Conservation (phyloP, 2,329 filamentous ascomycete genomes). For the Aspergillus persii region DNA sequence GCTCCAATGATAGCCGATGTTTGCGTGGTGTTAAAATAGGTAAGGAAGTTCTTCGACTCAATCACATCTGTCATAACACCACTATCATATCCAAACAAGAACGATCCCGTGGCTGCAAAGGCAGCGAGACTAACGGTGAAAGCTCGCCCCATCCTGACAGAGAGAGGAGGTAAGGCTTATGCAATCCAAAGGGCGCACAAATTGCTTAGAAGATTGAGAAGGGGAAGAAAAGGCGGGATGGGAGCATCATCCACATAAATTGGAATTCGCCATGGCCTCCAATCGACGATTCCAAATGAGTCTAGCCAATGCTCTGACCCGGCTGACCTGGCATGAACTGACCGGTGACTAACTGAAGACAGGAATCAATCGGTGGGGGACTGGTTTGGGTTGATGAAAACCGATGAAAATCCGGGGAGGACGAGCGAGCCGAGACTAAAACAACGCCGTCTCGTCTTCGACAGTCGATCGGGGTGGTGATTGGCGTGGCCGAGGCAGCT, state of each 20-base stretch:
- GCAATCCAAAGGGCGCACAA: background rate
- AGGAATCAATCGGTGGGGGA: constrained; percentile 1
- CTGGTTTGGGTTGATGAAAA: background rate
- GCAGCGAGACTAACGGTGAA: constrained; percentile 41
- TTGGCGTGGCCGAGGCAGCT: constrained; percentile 2
- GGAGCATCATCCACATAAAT: constrained; percentile 5
- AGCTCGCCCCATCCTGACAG: constrained; percentile 37
- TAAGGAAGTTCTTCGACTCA: constrained; percentile 55
- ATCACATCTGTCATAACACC: constrained; percentile 48
- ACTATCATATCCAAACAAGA: constrained; percentile 43
- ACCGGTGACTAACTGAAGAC: constrained; percentile 2
- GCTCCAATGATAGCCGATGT: constrained; percentile 57
- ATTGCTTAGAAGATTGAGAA: background rate
- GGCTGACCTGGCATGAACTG: constrained; percentile 1
- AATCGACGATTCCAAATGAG: background rate
- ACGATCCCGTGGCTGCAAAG: constrained; percentile 44
- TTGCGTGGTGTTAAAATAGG: constrained; percentile 54
- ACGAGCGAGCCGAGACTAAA: constrained; percentile 8
- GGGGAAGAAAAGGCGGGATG: background rate
- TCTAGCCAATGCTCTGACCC: background rate
- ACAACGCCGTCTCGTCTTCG: background rate
- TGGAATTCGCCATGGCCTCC: background rate
- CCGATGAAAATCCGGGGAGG: constrained; percentile 13
- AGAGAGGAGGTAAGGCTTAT: background rate
- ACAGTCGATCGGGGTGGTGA: background rate